Conservation (phyloP, 306 rosid genomes). For the Argentina anserina region DNA sequence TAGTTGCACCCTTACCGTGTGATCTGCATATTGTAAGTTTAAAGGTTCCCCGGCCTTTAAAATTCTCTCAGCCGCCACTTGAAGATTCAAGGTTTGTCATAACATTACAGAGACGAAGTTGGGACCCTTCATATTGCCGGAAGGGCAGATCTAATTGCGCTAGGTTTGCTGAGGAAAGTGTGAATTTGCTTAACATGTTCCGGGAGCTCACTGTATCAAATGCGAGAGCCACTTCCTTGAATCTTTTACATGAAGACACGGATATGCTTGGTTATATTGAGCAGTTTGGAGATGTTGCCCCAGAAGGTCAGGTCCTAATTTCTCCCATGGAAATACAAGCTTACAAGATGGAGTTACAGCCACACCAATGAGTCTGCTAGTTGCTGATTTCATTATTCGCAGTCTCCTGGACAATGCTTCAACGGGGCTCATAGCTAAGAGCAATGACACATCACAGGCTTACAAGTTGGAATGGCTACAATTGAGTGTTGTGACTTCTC, state of each 20-base stretch:
- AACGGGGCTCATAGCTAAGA: constrained; percentile 11
- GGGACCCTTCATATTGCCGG: constrained; percentile 82
- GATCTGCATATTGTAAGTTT: constrained; percentile 92
- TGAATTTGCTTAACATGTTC: constrained; percentile 70
- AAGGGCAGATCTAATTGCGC: constrained; percentile 82
- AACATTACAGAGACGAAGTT: constrained; percentile 63
- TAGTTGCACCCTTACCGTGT: constrained; percentile 75
- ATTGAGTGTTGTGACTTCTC: constrained; percentile 9
- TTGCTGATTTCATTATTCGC: not conserved
- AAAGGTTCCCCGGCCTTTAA: constrained; percentile 78
- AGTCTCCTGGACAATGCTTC: constrained; percentile 22
- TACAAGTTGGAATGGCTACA: constrained; percentile 60
- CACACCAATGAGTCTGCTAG: constrained; percentile 28
- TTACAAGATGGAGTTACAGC: constrained; percentile 72
- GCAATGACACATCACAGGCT: constrained; percentile 29
- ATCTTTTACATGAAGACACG: constrained; percentile 81
- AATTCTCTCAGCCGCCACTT: constrained; percentile 51
- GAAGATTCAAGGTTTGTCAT: constrained; percentile 62
- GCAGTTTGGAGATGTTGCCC: constrained; percentile 52
- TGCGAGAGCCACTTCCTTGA: constrained; percentile 68
- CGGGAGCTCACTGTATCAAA: constrained; percentile 51
- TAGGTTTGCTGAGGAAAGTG: constrained; percentile 49
- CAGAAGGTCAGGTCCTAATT: constrained; percentile 63
- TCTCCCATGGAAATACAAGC: constrained; percentile 94
- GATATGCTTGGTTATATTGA: constrained; percentile 72